Evolutionary conservation across 441 rosid genomes (phyloP).

Genomic region (Jatropha podagrica): DNA sequence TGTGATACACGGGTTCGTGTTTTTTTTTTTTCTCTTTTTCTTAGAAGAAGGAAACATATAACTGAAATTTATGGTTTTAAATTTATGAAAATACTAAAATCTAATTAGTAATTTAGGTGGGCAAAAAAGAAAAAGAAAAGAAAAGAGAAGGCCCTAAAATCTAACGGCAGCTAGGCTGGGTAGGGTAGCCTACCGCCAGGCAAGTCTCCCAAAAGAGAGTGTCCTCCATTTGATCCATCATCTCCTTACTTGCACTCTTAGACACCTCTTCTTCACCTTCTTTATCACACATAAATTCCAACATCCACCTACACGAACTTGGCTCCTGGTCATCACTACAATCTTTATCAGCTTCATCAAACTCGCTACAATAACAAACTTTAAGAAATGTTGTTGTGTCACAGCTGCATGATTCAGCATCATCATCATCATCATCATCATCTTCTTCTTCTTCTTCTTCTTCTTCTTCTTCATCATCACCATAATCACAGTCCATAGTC

Average conservation of each 20-base stretch:
- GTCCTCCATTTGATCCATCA: slow-evolving; percentile 54
- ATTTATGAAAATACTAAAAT: no score
- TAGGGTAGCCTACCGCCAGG: slow-evolving; percentile 53
- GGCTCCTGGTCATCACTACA: background rate
- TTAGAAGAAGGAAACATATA: no score
- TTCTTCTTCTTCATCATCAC: background rate
- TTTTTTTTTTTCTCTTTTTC: no score
- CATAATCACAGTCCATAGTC: slow-evolving; percentile 5
- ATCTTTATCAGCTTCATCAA: background rate
- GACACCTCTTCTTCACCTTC: slow-evolving; percentile 31
- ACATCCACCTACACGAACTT: slow-evolving; percentile 14
- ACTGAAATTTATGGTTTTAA: no score
- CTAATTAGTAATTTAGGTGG: no score
- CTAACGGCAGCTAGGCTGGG: no score
- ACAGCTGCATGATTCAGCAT: slow-evolving; percentile 58
- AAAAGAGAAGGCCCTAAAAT: no score
- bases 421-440: slow-evolving; percentile 29
- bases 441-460: background rate
- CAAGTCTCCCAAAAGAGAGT: slow-evolving; percentile 66
- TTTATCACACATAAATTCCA: slow-evolving; percentile 16
- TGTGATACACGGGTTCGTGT: no score
- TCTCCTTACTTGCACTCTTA: slow-evolving; percentile 28
- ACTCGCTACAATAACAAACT: background rate
- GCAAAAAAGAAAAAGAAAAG: no score
- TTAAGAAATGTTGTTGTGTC: slow-evolving; percentile 19